Conservation (phyloP, 139 green algal species). For the Chlorella sp. region DNA sequence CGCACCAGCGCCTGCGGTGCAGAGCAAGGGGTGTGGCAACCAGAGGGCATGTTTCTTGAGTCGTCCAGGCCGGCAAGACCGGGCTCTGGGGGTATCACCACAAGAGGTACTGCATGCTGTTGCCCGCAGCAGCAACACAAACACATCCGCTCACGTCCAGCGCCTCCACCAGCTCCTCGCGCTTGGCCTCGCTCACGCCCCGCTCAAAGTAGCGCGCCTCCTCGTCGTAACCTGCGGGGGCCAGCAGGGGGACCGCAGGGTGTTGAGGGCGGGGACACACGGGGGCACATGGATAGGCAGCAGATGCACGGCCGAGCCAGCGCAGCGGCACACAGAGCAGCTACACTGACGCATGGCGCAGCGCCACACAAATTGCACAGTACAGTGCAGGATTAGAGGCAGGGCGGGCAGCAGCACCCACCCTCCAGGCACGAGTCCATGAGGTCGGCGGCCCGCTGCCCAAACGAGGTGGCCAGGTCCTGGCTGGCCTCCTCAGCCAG, state of each 20-base stretch:
- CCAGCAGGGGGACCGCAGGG: neutral
- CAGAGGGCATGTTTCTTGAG: too few species aligned
- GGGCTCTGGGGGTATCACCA: too few species aligned
- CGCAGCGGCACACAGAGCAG: too few species aligned
- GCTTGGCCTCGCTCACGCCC: constrained; percentile 67
- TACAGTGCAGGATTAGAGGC: too few species aligned
- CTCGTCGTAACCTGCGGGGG: constrained; percentile 82
- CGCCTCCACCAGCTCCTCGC: constrained; percentile 64
- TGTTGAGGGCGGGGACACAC: neutral
- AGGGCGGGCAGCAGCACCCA: neutral
- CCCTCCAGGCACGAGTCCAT: constrained; percentile 72
- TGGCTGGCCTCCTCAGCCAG: constrained; percentile 49
- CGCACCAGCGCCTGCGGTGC: constrained; percentile 34
- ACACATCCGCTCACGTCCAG: constrained; percentile 30
- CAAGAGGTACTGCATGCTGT: too few species aligned
- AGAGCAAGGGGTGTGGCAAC: too few species aligned
- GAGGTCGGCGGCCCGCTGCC: constrained; percentile 46
- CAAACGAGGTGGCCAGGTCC: constrained; percentile 74
- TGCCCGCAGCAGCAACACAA: too few species aligned
- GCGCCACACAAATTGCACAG: too few species aligned
- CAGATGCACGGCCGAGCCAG: too few species aligned
- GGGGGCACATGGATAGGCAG: too few species aligned
- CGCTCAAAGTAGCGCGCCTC: constrained; percentile 92
- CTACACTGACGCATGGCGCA: too few species aligned
- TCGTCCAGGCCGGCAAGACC: too few species aligned